phyloP scores from a whole-genome alignment of 768 basidiomycete species.

The Xerocomellus amylosporus region DNA sequence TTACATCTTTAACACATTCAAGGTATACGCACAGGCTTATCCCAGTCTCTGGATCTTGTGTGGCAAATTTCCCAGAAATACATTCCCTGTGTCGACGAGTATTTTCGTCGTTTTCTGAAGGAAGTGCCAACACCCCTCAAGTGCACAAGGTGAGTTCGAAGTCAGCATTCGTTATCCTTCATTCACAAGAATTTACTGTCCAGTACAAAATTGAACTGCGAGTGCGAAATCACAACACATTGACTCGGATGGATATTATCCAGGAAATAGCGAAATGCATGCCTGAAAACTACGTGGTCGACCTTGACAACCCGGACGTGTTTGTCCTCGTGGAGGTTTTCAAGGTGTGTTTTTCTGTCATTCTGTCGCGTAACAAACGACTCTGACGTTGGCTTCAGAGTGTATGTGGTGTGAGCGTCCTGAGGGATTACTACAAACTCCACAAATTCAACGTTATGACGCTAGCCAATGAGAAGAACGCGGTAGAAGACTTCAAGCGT shows the following conservation, averaged over 20 bases:
- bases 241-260: constrained; percentile 58
- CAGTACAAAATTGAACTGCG: constrained; percentile 84
- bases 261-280: constrained; percentile 69
- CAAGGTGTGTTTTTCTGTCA: constrained; percentile 53
- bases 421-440: constrained; percentile 65
- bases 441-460: constrained; percentile 81
- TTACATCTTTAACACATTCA: constrained; percentile 4
- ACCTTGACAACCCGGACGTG: constrained; percentile 63
- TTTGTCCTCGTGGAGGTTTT: constrained; percentile 81
- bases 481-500: constrained; percentile 32
- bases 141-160: constrained; percentile 41
- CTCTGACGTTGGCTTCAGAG: constrained; percentile 43
- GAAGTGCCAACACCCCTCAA: constrained; percentile 23
- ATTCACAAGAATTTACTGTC: not conserved
- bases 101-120: constrained; percentile 50
- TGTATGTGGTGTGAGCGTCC: constrained; percentile 71
- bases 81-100: constrained; percentile 54
- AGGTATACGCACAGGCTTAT: constrained; percentile 72
- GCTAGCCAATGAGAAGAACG: constrained; percentile 54
- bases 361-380: not conserved
- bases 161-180: not conserved
- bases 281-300: constrained; percentile 63
- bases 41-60: constrained; percentile 65
- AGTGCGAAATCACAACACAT: constrained; percentile 71
- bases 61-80: constrained; percentile 70